Evolutionary conservation across 257 asterid genomes (phyloP), one percentile per base, ranked within the genome.

Genomic region (Paulownia fortunei): DNA sequence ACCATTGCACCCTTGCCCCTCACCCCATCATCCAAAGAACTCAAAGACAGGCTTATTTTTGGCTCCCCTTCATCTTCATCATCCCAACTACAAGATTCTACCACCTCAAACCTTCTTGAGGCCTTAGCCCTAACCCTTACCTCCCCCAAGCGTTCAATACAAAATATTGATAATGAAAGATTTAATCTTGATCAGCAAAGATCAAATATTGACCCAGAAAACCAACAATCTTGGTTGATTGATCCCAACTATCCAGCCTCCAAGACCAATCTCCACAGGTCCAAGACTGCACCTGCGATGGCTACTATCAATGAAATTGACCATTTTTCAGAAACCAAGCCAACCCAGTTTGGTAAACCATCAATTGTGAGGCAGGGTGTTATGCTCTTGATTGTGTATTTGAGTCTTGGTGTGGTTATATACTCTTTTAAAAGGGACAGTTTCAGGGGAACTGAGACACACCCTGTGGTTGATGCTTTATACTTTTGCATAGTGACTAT

Each of bases 401-500:
- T 95, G 87, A 76, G 82, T 66, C 87, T 91, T 69, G 99, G 99
- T 27, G 99, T 93, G 69, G 79, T 81, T 69, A 90, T 95, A 11
- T 95, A 93, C 85, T 84, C 90, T 12, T 69, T 81, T 7, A 86
- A 81, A 64, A 90, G 79, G 88, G 86, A 90, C n/a, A 68, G 85
- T 82, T 93, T 95, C 81, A 82, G 79, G 60, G 97, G 86, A 37
- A 73, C 69, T 9, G 92, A 91, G 54, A 95, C 99, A 0, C 93
- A 91, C 72, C 92, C 97, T 60, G 89, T 91, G 21, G 98, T 95
- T 41, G 99, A 95, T 88, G 99, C 97, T 74, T 85, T 95, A 49
- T 95, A 95, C 60, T 95, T 95, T 73, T 93, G 98, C 80, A 90
- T 95, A 69, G 99, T 95, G 36, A 95, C 99, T 18, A 93, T 95